Evolutionary conservation across 768 basidiomycete species (phyloP).

Genomic region (Boletus barrowsii): DNA sequence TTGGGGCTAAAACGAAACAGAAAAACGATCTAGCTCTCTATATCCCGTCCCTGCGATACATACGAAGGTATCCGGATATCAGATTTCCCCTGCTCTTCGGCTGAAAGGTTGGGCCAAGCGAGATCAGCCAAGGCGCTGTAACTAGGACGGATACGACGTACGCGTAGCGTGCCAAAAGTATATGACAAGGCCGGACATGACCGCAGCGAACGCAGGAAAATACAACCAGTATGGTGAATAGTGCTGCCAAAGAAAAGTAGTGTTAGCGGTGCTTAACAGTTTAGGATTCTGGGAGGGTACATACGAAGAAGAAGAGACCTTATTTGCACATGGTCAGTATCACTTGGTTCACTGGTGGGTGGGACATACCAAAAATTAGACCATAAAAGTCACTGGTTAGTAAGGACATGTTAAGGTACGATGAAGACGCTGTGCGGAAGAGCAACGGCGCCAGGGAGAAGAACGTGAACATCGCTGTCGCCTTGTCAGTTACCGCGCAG

Average conservation of each 20-base stretch:
- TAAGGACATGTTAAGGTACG: constrained; percentile 80
- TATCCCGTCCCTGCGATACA: not conserved
- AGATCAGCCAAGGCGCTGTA: not conserved
- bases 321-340: not conserved
- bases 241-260: constrained; percentile 44
- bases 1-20: not conserved
- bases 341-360: not conserved
- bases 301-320: constrained; percentile 54
- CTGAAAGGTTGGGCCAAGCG: constrained; percentile 34
- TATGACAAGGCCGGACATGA: constrained; percentile 67
- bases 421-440: constrained; percentile 80
- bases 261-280: not conserved
- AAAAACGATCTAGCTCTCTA: constrained; percentile 7
- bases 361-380: constrained; percentile 57
- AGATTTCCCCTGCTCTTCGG: constrained; percentile 66
- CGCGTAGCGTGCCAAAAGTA: constrained; percentile 87
- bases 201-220: constrained; percentile 72
- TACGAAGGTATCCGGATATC: constrained; percentile 24
- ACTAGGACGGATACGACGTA: constrained; percentile 38
- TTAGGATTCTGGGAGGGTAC: constrained; percentile 6
- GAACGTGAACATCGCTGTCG: constrained; percentile 67
- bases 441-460: constrained; percentile 82
- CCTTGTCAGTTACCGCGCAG: not conserved
- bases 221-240: constrained; percentile 86
- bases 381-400: constrained; percentile 90